A percentile compares a stretch with the other conserved stretches of the same genome.
phyloP scores from a whole-genome alignment of 163 green algal species.

The Scenedesmus sp. region DNA sequence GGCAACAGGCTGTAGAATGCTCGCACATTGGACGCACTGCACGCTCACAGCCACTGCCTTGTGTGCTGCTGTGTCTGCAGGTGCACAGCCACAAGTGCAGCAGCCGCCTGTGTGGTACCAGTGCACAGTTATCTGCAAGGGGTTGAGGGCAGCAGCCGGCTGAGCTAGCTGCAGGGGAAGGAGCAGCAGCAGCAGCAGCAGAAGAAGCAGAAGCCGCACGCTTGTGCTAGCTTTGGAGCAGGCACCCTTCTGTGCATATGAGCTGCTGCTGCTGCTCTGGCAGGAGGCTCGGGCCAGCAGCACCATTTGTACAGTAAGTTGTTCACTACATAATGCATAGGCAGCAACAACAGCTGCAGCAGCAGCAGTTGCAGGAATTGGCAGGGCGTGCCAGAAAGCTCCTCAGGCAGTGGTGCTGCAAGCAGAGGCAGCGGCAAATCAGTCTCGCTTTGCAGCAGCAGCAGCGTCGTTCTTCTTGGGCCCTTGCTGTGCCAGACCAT shows the following conservation, averaged over 20 bases:
- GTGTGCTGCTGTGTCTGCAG: background rate
- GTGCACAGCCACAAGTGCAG: background rate
- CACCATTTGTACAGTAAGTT: background rate
- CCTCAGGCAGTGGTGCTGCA: too few relatives aligned
- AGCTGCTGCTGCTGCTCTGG: background rate
- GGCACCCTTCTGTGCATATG: too few relatives aligned
- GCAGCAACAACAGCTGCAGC: too few relatives aligned
- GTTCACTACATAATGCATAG: too few relatives aligned
- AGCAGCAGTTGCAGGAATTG: too few relatives aligned
- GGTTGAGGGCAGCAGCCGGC: background rate
- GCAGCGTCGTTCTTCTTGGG: too few relatives aligned
- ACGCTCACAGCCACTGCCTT: background rate
- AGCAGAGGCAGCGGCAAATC: too few relatives aligned
- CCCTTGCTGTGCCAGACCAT: too few relatives aligned
- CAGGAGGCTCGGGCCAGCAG: background rate
- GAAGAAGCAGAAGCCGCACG: background rate
- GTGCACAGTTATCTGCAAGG: slow-evolving; percentile 30
- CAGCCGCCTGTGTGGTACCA: slow-evolving; percentile 35
- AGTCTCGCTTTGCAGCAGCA: too few relatives aligned
- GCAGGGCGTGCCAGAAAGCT: too few relatives aligned
- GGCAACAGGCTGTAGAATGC: background rate
- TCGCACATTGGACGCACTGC: background rate
- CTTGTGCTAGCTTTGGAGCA: background rate
- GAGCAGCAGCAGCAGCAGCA: background rate
- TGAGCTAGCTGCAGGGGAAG: background rate